Evolutionary conservation across 1,284 basidiomycete genomes (phyloP), one percentile per base, ranked within the genome.

Genomic region (Macrocybe sp.): DNA sequence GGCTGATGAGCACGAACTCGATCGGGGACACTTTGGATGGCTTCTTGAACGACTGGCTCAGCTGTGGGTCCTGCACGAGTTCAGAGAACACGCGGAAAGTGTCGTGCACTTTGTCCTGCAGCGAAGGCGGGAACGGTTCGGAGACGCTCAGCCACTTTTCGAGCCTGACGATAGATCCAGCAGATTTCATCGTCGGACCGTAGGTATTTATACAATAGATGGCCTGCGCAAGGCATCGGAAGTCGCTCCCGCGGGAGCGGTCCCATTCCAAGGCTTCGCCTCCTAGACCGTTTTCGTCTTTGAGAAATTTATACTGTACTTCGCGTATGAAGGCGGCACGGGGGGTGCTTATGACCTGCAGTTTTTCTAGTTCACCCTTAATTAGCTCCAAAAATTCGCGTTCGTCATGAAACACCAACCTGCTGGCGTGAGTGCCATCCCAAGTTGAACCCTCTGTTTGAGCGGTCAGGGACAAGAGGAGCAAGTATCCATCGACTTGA

Each of bases 371-470:
- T 41, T 9, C 6, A 11, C 22, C 31, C n/a, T 12, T 42, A 7
- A 16, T 37, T 6, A 35, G 12, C 16, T n/a, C 46, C 8, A 30
- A 40, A 14, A 39, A 37, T 32, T 22, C 46, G 30, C 37, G 2
- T 31, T 14, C 30, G n/a, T 34, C n/a, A 39, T 5, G 38, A 48
- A 9, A 30, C 28, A 14, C 44, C 12, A 35, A 63, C 65, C 65
- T 47, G 85, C 81, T 6, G 84, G 79, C 0, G 83, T 88, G n/a
- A 89, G 70, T 0, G 86, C 84, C 74, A 89, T 81, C 1, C 86
- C 85, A 2, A 89, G 68, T 65, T 89, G 86, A 3, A 89, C 86
- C 38, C 86, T 74, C 82, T 85, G 54, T 7, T 11, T 36, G 44
- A 14, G 30, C 44, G 10, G 37, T 31, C 1, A 22, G n/a, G n/a